Base-by-base conservation (phyloP, 768 basidiomycete genomes). In the Myochromella boudieri region DNA sequence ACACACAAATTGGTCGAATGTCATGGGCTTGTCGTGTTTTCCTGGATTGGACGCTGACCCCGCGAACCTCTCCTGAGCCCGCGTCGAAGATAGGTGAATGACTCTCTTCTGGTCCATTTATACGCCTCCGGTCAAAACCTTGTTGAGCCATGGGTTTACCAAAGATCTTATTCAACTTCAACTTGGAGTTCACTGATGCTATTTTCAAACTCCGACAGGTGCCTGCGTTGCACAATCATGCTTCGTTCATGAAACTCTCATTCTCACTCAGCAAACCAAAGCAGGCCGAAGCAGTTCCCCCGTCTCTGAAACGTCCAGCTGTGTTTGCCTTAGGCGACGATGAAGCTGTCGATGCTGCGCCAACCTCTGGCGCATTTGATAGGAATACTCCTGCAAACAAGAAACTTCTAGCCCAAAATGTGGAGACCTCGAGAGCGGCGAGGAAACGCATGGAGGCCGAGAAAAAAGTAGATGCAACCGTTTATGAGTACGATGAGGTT, bases 401-500 rank as follows among this genome's bases (percentile, higher is more conserved):
- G 62, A 69, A 78, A 56, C 63, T 78, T 21, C 63, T 81, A 12
- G 79, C 81, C 10, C 80, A 81, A 57, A 81, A 78, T 65, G 72
- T 77, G 11, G 74, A 70, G 47, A 69, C 81, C 27, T 87, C 87
- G 20, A 82, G 78, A 57, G 68, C 80, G n/a, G 71, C 73, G 64
- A 81, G 75, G 70, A 87, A 84, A 60, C 78, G 80, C 54, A 82
- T 95, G 69, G 83, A 90, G 52, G 80, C 79, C 40, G 94, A 95
- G 63, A 78, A 83, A 69, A 74, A 75, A 51, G 72, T 93, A 3
- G 95, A 98, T 57, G 61, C 78, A 33, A 86, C 85, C 0, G 89
- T 95, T 3, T 98, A 87, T 64, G 84, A 95, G 65, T 99, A 99
- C 60, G 97, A 99, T 62, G 94, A 91, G 66, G 84, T 98, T 3